Base-by-base conservation (phyloP, 2,329 filamentous ascomycete species). In the Grosmannia penicillata region DNA sequence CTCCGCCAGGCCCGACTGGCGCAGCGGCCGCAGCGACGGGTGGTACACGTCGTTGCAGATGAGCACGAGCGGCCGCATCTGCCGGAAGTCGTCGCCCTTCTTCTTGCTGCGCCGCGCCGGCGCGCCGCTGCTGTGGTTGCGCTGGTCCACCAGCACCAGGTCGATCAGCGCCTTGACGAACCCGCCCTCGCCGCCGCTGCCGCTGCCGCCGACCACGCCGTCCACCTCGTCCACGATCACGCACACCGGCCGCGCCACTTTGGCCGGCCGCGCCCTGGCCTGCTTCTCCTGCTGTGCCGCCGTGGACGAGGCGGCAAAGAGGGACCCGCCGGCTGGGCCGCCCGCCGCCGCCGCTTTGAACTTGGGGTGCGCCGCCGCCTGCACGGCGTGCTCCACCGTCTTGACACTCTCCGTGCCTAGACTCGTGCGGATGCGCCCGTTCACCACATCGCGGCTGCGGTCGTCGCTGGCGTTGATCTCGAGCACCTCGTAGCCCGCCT, bases 381-480 rank as follows among this genome's bases (percentile, higher is more conserved):
- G 25, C 15, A 21, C 8, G 14, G n/a, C 35, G 39, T 80, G 74
- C 40, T 74, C 68, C 8, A 83, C 77, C 22, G 71, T 75, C 53
- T 83, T 91, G 43, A 98, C 89, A 43, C 84, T 95, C 56, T 98
- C 89, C 0, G 91, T 98, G 0, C 84, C 87, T 25, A 98, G 70
- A 55, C 84, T 89, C 40, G 94, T 93, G 48, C 83, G 73, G 47
- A 98, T 95, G 14, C 86, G 73, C 7, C 84, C 85, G 53, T 83
- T 91, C 26, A 98, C 91, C 2, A 98, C 85, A 51, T 89, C 78
- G 23, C 73, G 71, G 52, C 85, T 94, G 50, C 91, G 72, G 53
- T 98, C 93, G 53, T 98, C 91, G 50, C 89, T 96, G 8, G 93
- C 91, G 51, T 98, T 98, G 59, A 98, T 93, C 55, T 98, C 91